phyloP scores from a whole-genome alignment of 2,329 filamentous ascomycete species.

The Aciculosporium take region DNA sequence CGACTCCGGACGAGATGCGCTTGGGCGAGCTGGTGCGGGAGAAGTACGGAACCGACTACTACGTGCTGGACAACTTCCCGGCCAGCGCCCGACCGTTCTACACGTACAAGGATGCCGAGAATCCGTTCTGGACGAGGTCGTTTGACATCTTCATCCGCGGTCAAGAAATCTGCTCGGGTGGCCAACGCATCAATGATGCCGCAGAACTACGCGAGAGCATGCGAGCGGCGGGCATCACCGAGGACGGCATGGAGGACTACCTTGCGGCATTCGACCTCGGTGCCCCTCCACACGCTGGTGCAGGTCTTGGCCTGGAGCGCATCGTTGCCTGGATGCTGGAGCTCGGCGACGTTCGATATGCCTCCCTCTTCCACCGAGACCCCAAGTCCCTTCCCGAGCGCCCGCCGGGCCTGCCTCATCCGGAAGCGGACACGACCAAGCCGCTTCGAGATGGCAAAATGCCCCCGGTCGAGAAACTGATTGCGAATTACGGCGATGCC shows the following conservation, averaged over 20 bases:
- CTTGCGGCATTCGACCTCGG: slow-evolving; percentile 78
- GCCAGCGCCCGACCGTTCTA: slow-evolving; percentile 77
- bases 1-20: slow-evolving; percentile 74
- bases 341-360: slow-evolving; percentile 78
- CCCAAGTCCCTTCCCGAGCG: slow-evolving; percentile 70
- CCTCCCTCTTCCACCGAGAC: slow-evolving; percentile 76
- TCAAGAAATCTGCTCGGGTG: slow-evolving; percentile 83
- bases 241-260: slow-evolving; percentile 80
- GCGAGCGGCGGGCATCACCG: slow-evolving; percentile 59
- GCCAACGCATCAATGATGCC: slow-evolving; percentile 81
- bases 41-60: slow-evolving; percentile 81
- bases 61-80: slow-evolving; percentile 89
- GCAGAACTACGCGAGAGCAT: slow-evolving; percentile 63
- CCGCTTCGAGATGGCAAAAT: slow-evolving; percentile 36
- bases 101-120: slow-evolving; percentile 66
- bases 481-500: slow-evolving; percentile 90
- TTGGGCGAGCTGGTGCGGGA: slow-evolving; percentile 74
- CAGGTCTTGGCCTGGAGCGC: slow-evolving; percentile 79
- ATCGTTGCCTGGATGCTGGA: slow-evolving; percentile 75
- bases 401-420: slow-evolving; percentile 57
- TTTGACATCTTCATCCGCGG: slow-evolving; percentile 92
- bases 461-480: slow-evolving; percentile 70
- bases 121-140: slow-evolving; percentile 67
- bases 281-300: slow-evolving; percentile 77
- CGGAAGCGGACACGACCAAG: slow-evolving; percentile 64